A percentile compares a stretch with the other conserved stretches of the same genome.
phyloP scores from a whole-genome alignment of 1,284 basidiomycete species.

The Leccinum pallidistipes region DNA sequence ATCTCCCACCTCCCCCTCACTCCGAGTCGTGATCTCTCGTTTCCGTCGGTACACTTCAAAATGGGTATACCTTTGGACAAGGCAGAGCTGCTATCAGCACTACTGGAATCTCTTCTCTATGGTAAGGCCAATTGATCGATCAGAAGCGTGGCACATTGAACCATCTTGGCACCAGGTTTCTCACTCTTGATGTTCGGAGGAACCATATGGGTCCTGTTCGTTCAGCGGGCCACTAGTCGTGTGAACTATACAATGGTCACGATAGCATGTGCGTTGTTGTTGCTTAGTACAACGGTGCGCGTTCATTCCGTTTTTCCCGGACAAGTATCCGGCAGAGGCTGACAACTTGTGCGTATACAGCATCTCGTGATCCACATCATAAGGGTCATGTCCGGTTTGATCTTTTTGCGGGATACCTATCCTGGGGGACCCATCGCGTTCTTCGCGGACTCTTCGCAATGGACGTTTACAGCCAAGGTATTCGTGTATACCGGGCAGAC shows the following conservation, averaged over 20 bases:
- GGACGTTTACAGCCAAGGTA: neutral
- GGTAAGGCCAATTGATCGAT: neutral
- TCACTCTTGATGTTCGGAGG: slow-evolving; percentile 13
- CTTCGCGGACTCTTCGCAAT: neutral
- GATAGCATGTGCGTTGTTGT: slow-evolving; percentile 1
- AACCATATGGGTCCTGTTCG: slow-evolving; percentile 2
- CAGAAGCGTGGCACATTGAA: neutral
- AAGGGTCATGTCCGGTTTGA: neutral
- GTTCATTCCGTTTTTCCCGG: neutral
- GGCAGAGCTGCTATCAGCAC: slow-evolving; percentile 9
- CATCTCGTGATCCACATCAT: slow-evolving; percentile 1
- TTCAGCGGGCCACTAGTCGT: neutral
- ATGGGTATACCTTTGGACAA: slow-evolving; percentile 3
- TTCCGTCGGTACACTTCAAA: neutral
- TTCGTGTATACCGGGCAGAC: neutral
- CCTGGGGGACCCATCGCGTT: neutral
- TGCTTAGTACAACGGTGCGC: slow-evolving; percentile 10
- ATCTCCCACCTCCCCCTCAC: no score
- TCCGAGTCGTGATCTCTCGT: neutral
- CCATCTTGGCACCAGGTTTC: neutral
- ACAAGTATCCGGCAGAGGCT: neutral
- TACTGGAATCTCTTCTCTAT: slow-evolving; percentile 6
- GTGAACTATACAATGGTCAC: slow-evolving; percentile 4
- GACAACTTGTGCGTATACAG: neutral
- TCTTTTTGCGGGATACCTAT: neutral